Percentiles rank a stretch among this genome's conserved stretches.
Evolutionary conservation across 371 early-diverging fungal genomes (phyloP).

Genomic region (Basidiobolus meristosporus): DNA sequence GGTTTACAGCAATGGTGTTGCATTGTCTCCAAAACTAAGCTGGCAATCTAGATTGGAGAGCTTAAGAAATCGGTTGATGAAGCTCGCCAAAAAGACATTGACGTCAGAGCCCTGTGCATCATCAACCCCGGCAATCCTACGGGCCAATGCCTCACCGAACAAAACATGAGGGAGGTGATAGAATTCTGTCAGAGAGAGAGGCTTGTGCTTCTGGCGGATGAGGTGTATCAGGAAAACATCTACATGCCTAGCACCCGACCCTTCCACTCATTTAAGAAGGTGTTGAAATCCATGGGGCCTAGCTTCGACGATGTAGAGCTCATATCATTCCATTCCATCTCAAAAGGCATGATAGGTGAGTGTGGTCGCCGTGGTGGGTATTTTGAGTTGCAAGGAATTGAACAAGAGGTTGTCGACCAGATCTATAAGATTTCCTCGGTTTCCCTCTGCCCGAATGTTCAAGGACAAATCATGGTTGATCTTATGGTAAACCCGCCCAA

Average conservation of each 20-base stretch:
- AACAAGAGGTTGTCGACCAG: slow-evolving; percentile 49
- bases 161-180: slow-evolving; percentile 74
- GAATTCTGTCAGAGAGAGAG: slow-evolving; percentile 65
- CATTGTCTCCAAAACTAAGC: no score
- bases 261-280: slow-evolving; percentile 90
- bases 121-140: slow-evolving; percentile 99
- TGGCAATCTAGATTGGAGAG: no score
- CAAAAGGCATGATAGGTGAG: slow-evolving; percentile 96
- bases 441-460: slow-evolving; percentile 77
- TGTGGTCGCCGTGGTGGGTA: slow-evolving; percentile 96
- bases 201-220: slow-evolving; percentile 83
- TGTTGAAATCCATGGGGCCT: slow-evolving; percentile 55
- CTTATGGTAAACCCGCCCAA: no score
- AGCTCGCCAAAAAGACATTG: slow-evolving; percentile 49
- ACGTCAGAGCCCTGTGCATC: slow-evolving; percentile 85
- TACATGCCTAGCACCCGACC: slow-evolving; percentile 62
- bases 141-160: slow-evolving; percentile 66
- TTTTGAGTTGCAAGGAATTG: slow-evolving; percentile 79
- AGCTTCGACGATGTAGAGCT: slow-evolving; percentile 50
- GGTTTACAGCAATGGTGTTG: no score
- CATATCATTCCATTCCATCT: slow-evolving; percentile 88
- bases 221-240: slow-evolving; percentile 93
- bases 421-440: slow-evolving; percentile 88
- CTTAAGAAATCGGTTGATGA: slow-evolving; percentile 30
- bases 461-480: slow-evolving; percentile 69